Conservation (phyloP, 805 yeast genomes). For the Cyberlindnera bimundalis region DNA sequence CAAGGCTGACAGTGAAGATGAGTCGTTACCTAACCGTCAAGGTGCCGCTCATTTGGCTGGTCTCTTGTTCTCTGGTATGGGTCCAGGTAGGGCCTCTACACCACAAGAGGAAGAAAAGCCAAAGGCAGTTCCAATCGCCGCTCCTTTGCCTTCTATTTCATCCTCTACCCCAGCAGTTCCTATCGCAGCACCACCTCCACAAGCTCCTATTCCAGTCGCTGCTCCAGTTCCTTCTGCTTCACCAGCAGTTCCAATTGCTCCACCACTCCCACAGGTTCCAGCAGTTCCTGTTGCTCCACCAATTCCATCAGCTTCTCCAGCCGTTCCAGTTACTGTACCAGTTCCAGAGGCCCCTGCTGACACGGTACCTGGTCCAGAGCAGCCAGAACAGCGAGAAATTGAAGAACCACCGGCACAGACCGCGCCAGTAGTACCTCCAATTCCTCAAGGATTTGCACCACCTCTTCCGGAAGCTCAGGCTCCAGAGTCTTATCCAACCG, state of each 20-base stretch:
- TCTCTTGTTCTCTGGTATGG: constrained; percentile 26
- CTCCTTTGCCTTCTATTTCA: constrained; percentile 26
- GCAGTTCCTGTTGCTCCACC: neutral
- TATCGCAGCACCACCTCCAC: constrained; percentile 12
- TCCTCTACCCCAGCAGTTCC: constrained; percentile 14
- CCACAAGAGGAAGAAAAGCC: constrained; percentile 24
- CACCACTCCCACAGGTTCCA: neutral
- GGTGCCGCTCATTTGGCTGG: constrained; percentile 30
- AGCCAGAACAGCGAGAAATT: neutral
- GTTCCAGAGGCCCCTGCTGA: constrained; percentile 5
- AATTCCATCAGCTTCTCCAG: neutral
- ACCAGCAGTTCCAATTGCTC: constrained; percentile 8
- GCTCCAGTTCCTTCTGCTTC: constrained; percentile 12
- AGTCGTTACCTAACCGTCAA: constrained; percentile 30
- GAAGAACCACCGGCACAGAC: neutral
- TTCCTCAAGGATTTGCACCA: constrained; percentile 21
- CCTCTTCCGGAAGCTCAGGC: constrained; percentile 23
- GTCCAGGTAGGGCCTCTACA: constrained; percentile 22
- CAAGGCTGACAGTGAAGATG: constrained; percentile 31
- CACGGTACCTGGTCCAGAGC: constrained; percentile 7
- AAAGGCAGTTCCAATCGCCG: constrained; percentile 24
- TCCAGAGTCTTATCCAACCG: neutral
- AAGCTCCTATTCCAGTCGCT: constrained; percentile 2
- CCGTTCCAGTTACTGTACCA: constrained; percentile 1
- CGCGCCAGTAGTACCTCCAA: constrained; percentile 5